phyloP scores from a whole-genome alignment of 257 asterid species.

The Scutellaria minor region DNA sequence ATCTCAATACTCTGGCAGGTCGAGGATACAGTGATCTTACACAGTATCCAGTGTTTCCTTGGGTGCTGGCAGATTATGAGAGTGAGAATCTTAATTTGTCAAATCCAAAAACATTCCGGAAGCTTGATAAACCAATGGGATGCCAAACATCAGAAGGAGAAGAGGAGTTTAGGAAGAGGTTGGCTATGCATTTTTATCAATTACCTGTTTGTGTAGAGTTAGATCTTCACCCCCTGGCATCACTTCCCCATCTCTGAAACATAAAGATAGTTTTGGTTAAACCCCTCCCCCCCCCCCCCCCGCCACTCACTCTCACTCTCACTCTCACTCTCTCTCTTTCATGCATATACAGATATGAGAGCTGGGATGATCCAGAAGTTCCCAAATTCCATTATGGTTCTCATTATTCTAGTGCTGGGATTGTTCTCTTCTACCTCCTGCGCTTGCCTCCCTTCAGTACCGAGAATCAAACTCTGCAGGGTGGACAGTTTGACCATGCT shows the following conservation, averaged over 20 bases:
- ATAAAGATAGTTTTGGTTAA: background rate
- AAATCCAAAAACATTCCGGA: conserved; percentile 89
- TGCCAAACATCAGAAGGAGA: conserved; percentile 96
- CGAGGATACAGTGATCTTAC: conserved; percentile 99
- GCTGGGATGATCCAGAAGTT: conserved; percentile 99
- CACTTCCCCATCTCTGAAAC: conserved; percentile 2
- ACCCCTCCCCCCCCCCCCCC: too few relatives aligned
- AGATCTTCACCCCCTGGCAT: background rate
- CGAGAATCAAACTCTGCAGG: conserved; percentile 96
- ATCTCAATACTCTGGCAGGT: conserved; percentile 97
- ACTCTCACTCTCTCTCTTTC: conserved; percentile 24
- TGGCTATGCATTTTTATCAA: conserved; percentile 31
- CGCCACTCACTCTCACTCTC: conserved; percentile 22
- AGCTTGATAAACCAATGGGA: conserved; percentile 95
- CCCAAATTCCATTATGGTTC: conserved; percentile 99
- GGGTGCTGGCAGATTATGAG: conserved; percentile 97
- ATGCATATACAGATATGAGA: conserved; percentile 68
- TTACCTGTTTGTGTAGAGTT: conserved; percentile 4
- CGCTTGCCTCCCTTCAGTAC: conserved; percentile 93
- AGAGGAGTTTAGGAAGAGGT: conserved; percentile 97
- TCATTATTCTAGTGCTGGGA: conserved; percentile 99
- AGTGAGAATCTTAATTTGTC: conserved; percentile 82
- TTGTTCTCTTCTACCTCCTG: conserved; percentile 94
- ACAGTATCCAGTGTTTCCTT: conserved; percentile 98
- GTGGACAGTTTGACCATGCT: conserved; percentile 99